Base-by-base conservation (phyloP, 164 flowering plant species). In the Tetracentron sinense region DNA sequence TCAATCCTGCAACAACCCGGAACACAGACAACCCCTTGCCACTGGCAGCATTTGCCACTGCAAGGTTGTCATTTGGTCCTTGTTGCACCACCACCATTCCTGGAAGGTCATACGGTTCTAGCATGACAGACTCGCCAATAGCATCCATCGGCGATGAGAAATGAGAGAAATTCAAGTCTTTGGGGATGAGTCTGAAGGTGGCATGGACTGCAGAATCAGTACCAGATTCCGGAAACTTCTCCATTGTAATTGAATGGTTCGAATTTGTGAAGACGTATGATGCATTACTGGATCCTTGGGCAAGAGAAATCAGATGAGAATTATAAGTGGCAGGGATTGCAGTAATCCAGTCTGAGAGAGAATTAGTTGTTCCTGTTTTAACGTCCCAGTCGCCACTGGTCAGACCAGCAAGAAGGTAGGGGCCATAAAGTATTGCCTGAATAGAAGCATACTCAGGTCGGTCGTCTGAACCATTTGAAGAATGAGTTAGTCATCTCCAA, bases 391-490 rank as follows among this genome's bases (percentile, higher is more conserved):
- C 96, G n/a, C 85, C 89, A 31, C 21, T 69, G 20, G 78, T 80
- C 25, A 82, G 73, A 50, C 88, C 98, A 12, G 84, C 90, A 17
- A 94, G 89, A 62, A 90, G 77, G 69, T 87, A 89, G 6, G 97
- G 97, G n/a, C n/a, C n/a, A 42, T 77, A 90, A 15, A 89, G 83
- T 60, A 93, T 80, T 50, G 98, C 96, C 29, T 85, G 86, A 56
- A 86, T 8, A 6, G 92, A 79, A 21, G 82, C 74, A 69, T 69
- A 84, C 30, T 86, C 81, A 4, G 85, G 74, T 20, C 99, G 82
- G 27, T 94, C 96, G 82, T 94, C 98, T 94, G 85, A 58, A 77
- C 20, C 29, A 54, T 35, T 35, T 0, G n/a, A 63, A 65, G 25
- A 56, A 25, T 53, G 42, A 23, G 58, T 62, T 31, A 74, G 64